A percentile compares a stretch with the other conserved stretches of the same genome.
These are phyloP conservation scores for Orbilia brochopaga DNA, from an alignment of 2,329 filamentous ascomycete genomes.

Conservation along the genomic window DNA sequence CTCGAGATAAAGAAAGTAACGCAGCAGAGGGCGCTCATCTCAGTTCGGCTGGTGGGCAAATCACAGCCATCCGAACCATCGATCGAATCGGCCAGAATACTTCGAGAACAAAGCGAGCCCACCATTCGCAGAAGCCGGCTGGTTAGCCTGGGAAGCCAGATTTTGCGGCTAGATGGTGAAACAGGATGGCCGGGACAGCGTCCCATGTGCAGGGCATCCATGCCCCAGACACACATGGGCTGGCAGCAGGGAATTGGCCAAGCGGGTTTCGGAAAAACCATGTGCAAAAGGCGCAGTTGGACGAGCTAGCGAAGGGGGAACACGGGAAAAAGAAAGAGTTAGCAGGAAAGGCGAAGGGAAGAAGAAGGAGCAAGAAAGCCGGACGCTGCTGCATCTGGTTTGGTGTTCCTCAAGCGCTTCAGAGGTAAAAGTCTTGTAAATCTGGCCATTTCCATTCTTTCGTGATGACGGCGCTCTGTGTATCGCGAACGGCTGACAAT, in stretches of 20 bases:
- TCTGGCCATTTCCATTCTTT: no score
- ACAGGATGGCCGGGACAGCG: slow-evolving; percentile 45
- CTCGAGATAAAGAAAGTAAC: no score
- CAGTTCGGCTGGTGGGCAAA: no score
- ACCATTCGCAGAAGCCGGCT: background rate
- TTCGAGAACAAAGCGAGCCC: background rate
- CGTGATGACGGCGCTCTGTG: no score
- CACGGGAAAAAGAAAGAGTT: slow-evolving; percentile 1
- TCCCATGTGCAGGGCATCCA: slow-evolving; percentile 27
- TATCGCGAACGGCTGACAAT: no score
- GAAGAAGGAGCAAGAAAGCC: background rate
- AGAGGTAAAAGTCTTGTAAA: no score
- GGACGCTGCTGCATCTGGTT: no score
- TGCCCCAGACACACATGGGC: slow-evolving; percentile 37
- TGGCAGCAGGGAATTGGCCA: slow-evolving; percentile 17
- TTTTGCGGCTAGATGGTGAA: slow-evolving; percentile 51
- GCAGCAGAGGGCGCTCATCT: no score
- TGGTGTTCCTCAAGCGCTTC: no score
- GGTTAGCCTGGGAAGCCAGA: slow-evolving; percentile 16
- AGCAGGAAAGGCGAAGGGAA: background rate
- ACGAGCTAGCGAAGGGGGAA: slow-evolving; percentile 2
- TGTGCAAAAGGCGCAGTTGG: slow-evolving; percentile 22
- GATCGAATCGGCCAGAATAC: background rate
- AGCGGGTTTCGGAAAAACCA: slow-evolving; percentile 48
- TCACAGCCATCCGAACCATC: background rate